Evolutionary conservation across 306 rosid genomes (phyloP).

Genomic region (Cucumis melo): DNA sequence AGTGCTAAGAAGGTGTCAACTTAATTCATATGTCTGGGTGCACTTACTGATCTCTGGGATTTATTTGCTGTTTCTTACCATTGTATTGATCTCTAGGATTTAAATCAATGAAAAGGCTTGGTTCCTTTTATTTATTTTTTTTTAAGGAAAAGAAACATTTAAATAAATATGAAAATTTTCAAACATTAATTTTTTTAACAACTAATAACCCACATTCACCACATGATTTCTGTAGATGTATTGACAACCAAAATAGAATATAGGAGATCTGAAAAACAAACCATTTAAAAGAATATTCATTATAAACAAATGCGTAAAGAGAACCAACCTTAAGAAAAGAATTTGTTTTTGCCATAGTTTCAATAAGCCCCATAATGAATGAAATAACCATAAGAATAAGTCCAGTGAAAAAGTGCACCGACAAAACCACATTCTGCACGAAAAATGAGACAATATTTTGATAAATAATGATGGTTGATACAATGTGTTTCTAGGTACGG

Average conservation of each 20-base stretch:
- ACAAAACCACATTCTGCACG: slow-evolving; percentile 80
- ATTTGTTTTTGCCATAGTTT: slow-evolving; percentile 54
- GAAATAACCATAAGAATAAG: slow-evolving; percentile 87
- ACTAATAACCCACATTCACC: too few relatives aligned
- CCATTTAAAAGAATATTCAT: background rate
- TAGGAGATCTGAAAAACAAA: background rate
- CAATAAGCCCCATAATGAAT: slow-evolving; percentile 76
- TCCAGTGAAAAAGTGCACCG: slow-evolving; percentile 78
- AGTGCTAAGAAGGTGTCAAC: too few relatives aligned
- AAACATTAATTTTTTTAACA: too few relatives aligned
- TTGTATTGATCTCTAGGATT: too few relatives aligned
- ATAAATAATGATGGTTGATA: background rate
- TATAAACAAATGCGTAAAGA: slow-evolving; percentile 2
- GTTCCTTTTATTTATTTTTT: too few relatives aligned
- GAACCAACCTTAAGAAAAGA: slow-evolving; percentile 72
- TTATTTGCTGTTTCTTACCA: too few relatives aligned
- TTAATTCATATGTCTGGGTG: too few relatives aligned
- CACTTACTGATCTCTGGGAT: too few relatives aligned
- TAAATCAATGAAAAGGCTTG: too few relatives aligned
- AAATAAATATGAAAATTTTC: too few relatives aligned
- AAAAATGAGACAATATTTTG: background rate
- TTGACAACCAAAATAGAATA: background rate
- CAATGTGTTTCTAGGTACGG: background rate
- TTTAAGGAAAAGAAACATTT: too few relatives aligned
- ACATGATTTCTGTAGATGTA: too few relatives aligned